A percentile compares a stretch with the other conserved stretches of the same genome.
Conservation (phyloP, 2,329 filamentous ascomycete species). For the Calonectria honghensis region DNA sequence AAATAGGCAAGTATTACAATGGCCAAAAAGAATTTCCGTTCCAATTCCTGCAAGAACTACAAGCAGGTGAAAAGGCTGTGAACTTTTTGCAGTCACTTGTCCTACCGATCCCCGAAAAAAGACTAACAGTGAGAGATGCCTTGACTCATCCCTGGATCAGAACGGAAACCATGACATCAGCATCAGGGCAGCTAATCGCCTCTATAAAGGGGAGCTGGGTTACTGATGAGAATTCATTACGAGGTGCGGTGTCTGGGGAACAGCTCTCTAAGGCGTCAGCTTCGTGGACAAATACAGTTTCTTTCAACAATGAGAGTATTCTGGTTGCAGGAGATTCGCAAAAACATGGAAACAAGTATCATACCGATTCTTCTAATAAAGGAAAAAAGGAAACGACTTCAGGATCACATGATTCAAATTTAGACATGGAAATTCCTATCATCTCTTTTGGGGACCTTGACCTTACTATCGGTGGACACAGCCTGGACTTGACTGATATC, state of each 20-base stretch:
- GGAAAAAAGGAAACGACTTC: too few relatives aligned
- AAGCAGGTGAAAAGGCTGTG: background rate
- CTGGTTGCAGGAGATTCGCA: too few relatives aligned
- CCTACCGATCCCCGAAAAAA: background rate
- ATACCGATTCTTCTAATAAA: too few relatives aligned
- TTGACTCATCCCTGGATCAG: background rate
- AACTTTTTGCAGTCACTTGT: background rate
- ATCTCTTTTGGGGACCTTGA: too few relatives aligned
- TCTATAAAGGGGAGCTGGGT: too few relatives aligned
- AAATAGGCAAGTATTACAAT: conserved; percentile 1
- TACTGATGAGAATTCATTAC: background rate
- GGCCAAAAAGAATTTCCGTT: background rate
- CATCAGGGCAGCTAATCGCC: too few relatives aligned
- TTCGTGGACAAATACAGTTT: background rate
- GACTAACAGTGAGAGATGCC: background rate
- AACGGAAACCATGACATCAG: background rate
- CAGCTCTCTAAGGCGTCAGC: background rate
- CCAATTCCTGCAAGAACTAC: background rate
- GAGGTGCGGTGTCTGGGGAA: background rate
- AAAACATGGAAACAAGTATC: too few relatives aligned
- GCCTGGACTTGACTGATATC: too few relatives aligned
- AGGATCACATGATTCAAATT: too few relatives aligned
- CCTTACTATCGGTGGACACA: too few relatives aligned
- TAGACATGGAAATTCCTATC: too few relatives aligned
- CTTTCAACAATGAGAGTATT: background rate